Evolutionary conservation across 192 early-diverging fungal species (phyloP).

Genomic region (Mortierella alpina): DNA sequence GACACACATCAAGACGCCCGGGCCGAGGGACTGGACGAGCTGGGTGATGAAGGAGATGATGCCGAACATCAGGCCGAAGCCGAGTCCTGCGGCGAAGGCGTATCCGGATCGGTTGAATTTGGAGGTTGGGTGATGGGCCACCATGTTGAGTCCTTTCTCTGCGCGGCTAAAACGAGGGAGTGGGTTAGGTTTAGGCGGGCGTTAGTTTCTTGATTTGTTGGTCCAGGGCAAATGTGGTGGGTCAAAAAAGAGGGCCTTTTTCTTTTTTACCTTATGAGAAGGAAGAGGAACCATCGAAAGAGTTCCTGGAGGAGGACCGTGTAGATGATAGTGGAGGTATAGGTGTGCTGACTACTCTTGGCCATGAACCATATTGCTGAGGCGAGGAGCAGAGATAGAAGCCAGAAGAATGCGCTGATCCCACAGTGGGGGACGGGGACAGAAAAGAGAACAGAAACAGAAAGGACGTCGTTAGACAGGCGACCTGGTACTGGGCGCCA

Average conservation of each 20-base stretch:
- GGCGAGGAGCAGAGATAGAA: constrained; percentile 76
- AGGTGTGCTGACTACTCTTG: constrained; percentile 48
- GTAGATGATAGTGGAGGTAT: constrained; percentile 65
- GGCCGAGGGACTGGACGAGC: constrained; percentile 74
- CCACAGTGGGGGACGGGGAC: background rate
- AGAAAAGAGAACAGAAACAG: background rate
- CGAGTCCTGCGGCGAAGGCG: constrained; percentile 78
- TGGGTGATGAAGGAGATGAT: constrained; percentile 75
- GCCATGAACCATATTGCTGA: constrained; percentile 79
- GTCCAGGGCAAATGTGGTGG: background rate
- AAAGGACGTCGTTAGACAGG: background rate
- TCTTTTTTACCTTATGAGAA: constrained; percentile 56
- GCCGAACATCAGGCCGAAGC: constrained; percentile 79
- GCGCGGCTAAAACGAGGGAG: constrained; percentile 66
- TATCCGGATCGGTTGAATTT: constrained; percentile 69
- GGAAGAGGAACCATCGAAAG: constrained; percentile 73
- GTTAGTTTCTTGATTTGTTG: background rate
- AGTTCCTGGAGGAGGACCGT: constrained; percentile 75
- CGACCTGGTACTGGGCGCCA: background rate
- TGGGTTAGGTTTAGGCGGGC: background rate
- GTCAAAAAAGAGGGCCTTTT: background rate
- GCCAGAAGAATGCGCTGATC: constrained; percentile 84
- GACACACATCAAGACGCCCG: constrained; percentile 73
- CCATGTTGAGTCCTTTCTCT: constrained; percentile 71
- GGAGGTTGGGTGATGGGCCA: constrained; percentile 72